Evolutionary conservation across 805 yeast genomes (phyloP).

Genomic region (Candida ovalis): DNA sequence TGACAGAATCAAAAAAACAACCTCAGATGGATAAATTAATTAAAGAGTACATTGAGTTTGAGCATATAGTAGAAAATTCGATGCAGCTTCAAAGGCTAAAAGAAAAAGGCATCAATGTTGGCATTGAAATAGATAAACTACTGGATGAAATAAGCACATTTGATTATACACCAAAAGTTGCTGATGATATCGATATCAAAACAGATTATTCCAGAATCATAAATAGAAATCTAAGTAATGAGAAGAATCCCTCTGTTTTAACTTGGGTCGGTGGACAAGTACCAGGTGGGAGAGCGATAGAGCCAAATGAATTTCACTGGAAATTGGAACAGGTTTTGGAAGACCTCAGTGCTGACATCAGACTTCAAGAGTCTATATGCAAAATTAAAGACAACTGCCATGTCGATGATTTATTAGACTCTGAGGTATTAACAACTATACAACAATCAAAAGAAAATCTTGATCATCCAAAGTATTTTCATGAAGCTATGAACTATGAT

Average conservation of each 20-base stretch:
- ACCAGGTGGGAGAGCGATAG: background rate
- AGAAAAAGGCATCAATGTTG: conserved; percentile 10
- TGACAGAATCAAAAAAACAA: conserved; percentile 1
- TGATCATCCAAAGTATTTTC: conserved; percentile 34
- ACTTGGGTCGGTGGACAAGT: background rate
- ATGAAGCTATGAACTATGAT: conserved; percentile 35
- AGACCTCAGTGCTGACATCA: background rate
- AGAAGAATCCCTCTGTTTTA: background rate
- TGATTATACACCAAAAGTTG: background rate
- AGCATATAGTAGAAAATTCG: background rate
- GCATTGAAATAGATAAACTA: conserved; percentile 10
- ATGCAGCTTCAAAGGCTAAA: background rate
- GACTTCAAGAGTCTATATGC: background rate
- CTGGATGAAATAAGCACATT: conserved; percentile 3
- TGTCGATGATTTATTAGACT: conserved; percentile 3
- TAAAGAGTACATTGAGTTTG: conserved; percentile 9
- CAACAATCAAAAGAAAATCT: conserved; percentile 5
- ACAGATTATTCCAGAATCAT: conserved; percentile 7
- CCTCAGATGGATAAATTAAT: conserved; percentile 7
- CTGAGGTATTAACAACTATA: conserved; percentile 7
- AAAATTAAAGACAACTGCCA: background rate
- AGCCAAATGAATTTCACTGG: background rate
- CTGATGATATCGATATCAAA: background rate
- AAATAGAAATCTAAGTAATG: background rate
- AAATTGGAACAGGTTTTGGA: background rate